Percentiles rank a stretch among this genome's conserved stretches.
Conservation (phyloP, 129 eudicot species). For the Chrysanthemum seticuspe region DNA sequence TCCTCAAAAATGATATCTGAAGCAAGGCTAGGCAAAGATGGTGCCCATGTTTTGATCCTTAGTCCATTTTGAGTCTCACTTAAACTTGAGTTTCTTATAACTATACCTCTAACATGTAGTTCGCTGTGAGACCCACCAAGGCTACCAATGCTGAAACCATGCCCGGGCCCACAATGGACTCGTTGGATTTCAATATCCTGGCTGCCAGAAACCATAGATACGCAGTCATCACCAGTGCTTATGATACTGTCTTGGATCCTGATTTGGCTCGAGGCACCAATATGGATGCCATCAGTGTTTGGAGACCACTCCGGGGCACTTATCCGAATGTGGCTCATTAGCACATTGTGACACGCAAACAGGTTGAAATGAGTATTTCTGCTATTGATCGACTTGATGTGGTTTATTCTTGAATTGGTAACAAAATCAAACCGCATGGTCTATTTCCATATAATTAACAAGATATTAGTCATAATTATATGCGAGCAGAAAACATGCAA, state of each 20-base stretch:
- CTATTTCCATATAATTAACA: constrained; percentile 28
- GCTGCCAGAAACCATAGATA: constrained; percentile 52
- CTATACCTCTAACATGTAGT: constrained; percentile 41
- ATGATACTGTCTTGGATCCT: constrained; percentile 33
- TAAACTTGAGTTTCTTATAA: constrained; percentile 40
- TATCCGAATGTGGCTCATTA: constrained; percentile 38
- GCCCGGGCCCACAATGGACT: constrained; percentile 84
- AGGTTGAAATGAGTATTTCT: constrained; percentile 55
- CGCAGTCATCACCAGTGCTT: constrained; percentile 74
- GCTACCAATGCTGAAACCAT: constrained; percentile 87
- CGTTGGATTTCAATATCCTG: constrained; percentile 24
- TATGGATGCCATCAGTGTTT: constrained; percentile 77
- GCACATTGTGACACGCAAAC: constrained; percentile 47
- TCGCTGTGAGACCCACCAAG: constrained; percentile 37
- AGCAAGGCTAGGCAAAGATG: constrained; percentile 37
- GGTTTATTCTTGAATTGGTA: constrained; percentile 39
- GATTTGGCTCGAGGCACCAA: constrained; percentile 47
- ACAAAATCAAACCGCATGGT: constrained; percentile 63
- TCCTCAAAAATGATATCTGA: constrained; percentile 41
- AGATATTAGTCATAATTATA: not conserved
- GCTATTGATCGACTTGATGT: constrained; percentile 52
- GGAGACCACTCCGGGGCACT: constrained; percentile 47
- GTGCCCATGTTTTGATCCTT: constrained; percentile 77
- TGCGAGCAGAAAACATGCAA: not conserved
- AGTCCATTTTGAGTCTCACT: constrained; percentile 61